phyloP scores from a whole-genome alignment of 202 grass and related monocot genomes.

The Digitaria exilis region DNA sequence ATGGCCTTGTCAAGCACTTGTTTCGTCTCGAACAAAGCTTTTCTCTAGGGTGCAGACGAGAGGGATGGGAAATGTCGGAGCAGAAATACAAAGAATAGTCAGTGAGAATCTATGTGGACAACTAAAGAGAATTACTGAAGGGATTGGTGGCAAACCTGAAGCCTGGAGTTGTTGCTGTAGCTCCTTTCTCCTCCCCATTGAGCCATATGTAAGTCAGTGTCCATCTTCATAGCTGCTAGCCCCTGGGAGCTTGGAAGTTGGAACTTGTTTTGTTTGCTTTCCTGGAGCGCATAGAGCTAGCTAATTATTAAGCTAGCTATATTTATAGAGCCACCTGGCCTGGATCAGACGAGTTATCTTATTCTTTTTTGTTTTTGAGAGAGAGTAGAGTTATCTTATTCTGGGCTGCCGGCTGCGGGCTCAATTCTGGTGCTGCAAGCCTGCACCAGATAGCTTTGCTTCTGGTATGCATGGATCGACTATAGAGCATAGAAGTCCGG shows the following conservation, averaged over 20 bases:
- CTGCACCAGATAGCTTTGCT: too few relatives aligned
- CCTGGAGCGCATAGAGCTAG: not conserved
- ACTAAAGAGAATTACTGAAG: not conserved
- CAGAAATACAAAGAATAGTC: not conserved
- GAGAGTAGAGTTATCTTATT: too few relatives aligned
- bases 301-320: too few relatives aligned
- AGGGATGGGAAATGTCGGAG: not conserved
- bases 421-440: too few relatives aligned
- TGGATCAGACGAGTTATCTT: too few relatives aligned
- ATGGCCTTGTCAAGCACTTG: not conserved
- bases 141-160: not conserved
- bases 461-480: too few relatives aligned
- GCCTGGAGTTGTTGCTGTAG: conserved; percentile 18
- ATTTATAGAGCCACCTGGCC: too few relatives aligned
- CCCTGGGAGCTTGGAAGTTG: not conserved
- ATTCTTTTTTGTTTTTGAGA: too few relatives aligned
- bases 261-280: too few relatives aligned
- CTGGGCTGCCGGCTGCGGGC: too few relatives aligned
- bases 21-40: conserved; percentile 24
- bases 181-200: not conserved
- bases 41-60: not conserved
- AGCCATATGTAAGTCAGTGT: not conserved
- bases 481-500: too few relatives aligned
- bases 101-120: not conserved
- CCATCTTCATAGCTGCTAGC: not conserved